These are phyloP conservation scores for Talaromyces nanjingensis DNA, from an alignment of 495 filamentous ascomycete species.

Conservation along the genomic window DNA sequence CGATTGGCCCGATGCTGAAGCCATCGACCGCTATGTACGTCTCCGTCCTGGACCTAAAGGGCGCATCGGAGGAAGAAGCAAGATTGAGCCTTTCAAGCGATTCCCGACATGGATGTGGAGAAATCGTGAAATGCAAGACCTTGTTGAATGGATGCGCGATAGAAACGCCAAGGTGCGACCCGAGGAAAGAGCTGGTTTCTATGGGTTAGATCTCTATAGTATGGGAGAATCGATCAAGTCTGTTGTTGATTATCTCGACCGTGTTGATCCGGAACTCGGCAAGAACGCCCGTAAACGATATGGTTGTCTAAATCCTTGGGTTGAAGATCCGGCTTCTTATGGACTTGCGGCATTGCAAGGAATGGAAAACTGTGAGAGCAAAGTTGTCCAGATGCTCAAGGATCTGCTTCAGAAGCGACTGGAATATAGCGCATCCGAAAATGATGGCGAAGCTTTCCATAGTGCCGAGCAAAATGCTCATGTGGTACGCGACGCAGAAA, in stretches of 20 bases:
- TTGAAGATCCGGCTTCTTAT: slow-evolving; percentile 46
- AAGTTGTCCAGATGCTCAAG: slow-evolving; percentile 40
- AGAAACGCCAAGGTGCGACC: slow-evolving; percentile 30
- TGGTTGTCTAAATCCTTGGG: slow-evolving; percentile 41
- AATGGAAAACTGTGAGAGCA: slow-evolving; percentile 41
- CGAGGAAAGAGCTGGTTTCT: slow-evolving; percentile 40
- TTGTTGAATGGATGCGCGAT: slow-evolving; percentile 51
- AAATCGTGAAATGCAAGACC: slow-evolving; percentile 46
- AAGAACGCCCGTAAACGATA: slow-evolving; percentile 41
- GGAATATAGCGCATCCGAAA: slow-evolving; percentile 28
- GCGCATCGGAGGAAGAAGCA: slow-evolving; percentile 20
- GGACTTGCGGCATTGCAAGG: slow-evolving; percentile 39
- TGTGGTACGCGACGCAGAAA: slow-evolving; percentile 48
- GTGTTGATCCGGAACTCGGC: slow-evolving; percentile 37
- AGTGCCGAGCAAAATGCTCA: slow-evolving; percentile 49
- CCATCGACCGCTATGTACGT: slow-evolving; percentile 50
- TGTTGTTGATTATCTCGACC: slow-evolving; percentile 47
- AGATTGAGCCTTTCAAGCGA: slow-evolving; percentile 39
- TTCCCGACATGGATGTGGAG: slow-evolving; percentile 62
- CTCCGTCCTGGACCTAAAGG: slow-evolving; percentile 32
- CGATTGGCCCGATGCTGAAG: slow-evolving; percentile 54
- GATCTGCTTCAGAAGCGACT: slow-evolving; percentile 38
- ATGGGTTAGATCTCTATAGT: slow-evolving; percentile 50
- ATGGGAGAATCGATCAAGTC: slow-evolving; percentile 45
- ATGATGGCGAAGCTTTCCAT: slow-evolving; percentile 46